phyloP scores from a whole-genome alignment of 2,329 filamentous ascomycete genomes.

The Triangularia setosa region DNA sequence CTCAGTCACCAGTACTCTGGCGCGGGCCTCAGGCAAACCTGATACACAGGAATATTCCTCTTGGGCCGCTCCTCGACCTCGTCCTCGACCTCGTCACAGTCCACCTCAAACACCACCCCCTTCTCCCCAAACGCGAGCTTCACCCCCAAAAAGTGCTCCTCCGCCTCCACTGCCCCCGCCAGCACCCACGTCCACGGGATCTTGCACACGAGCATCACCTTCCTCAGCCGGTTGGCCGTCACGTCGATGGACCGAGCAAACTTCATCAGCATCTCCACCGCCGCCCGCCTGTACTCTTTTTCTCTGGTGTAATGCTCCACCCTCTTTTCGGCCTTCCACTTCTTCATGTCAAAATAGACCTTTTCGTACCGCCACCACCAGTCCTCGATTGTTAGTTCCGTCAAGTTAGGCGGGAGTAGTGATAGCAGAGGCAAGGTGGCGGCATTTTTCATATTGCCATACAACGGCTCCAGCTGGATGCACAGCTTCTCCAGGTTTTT shows the following conservation, averaged over 20 bases:
- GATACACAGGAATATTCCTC: neutral
- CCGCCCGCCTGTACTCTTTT: conserved; percentile 20
- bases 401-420: conserved; percentile 26
- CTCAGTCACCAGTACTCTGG: neutral
- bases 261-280: conserved; percentile 18
- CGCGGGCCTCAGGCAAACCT: neutral
- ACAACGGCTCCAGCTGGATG: conserved; percentile 26
- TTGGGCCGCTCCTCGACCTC: neutral
- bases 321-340: conserved; percentile 18
- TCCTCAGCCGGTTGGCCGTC: conserved; percentile 18
- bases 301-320: conserved; percentile 21
- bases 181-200: conserved; percentile 27
- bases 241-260: conserved; percentile 20
- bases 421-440: conserved; percentile 19
- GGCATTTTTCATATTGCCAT: conserved; percentile 9
- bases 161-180: conserved; percentile 16
- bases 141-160: conserved; percentile 24
- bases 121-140: conserved; percentile 14
- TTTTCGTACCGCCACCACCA: conserved; percentile 28
- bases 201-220: conserved; percentile 23
- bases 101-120: conserved; percentile 25
- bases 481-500: conserved; percentile 23
- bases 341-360: conserved; percentile 14
- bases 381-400: conserved; percentile 28
- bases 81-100: conserved; percentile 16